phyloP scores from a whole-genome alignment of 1,284 basidiomycete species.

The Rhodotorula sp. region DNA sequence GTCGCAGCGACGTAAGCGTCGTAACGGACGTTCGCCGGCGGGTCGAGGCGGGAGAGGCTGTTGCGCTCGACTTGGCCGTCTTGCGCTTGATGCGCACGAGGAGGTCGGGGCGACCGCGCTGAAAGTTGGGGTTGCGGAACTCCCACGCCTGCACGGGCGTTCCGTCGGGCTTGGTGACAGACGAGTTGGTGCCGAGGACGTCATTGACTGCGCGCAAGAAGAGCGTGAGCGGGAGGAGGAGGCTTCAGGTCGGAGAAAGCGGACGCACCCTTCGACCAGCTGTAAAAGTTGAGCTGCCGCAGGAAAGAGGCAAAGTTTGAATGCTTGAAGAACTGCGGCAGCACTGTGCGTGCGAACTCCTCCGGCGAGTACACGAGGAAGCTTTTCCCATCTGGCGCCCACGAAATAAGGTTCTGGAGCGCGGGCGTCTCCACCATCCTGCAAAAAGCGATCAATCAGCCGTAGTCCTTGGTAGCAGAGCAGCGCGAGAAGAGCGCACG shows the following conservation, averaged over 20 bases:
- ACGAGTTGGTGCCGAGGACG: slow-evolving; percentile 45
- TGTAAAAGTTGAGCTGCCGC: slow-evolving; percentile 44
- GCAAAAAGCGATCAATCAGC: background rate
- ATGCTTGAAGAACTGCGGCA: slow-evolving; percentile 55
- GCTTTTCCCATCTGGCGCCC: slow-evolving; percentile 52
- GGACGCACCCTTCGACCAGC: slow-evolving; percentile 50
- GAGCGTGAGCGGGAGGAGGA: background rate
- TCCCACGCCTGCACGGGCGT: slow-evolving; percentile 51
- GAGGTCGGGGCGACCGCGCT: slow-evolving; percentile 52
- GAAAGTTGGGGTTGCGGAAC: slow-evolving; percentile 54
- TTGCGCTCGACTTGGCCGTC: slow-evolving; percentile 43
- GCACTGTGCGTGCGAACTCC: slow-evolving; percentile 53
- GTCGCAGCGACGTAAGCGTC: background rate
- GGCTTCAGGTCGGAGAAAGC: background rate
- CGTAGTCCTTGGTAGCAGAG: background rate
- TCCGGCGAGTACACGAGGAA: slow-evolving; percentile 55
- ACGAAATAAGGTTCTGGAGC: slow-evolving; percentile 51
- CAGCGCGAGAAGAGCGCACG: background rate
- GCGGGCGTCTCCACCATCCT: slow-evolving; percentile 47
- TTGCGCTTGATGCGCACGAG: slow-evolving; percentile 53
- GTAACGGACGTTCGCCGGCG: slow-evolving; percentile 8
- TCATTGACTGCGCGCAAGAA: slow-evolving; percentile 50
- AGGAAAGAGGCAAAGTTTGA: slow-evolving; percentile 56
- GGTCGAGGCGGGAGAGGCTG: background rate
- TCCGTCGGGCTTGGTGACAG: slow-evolving; percentile 37